Evolutionary conservation across 805 yeast genomes (phyloP).

Genomic region (Starmerella scarabaei): DNA sequence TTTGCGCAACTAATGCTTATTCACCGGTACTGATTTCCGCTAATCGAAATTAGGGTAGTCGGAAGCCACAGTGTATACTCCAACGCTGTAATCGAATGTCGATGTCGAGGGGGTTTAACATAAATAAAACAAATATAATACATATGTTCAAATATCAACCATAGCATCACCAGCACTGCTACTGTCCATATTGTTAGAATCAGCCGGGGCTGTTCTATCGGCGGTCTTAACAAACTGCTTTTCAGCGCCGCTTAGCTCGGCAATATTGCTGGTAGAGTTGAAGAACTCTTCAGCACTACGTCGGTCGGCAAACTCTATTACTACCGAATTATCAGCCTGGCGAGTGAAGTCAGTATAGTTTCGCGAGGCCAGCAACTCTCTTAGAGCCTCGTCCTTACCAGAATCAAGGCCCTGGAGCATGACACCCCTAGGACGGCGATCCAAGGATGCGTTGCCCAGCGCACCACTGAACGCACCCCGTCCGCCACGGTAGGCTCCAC

Average conservation of each 20-base stretch:
- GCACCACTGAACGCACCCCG: constrained; percentile 22
- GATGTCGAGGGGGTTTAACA: too few species aligned
- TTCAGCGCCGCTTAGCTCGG: constrained; percentile 25
- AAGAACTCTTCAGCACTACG: constrained; percentile 30
- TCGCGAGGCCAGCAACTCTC: constrained; percentile 22
- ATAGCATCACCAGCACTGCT: too few species aligned
- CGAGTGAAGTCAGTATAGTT: constrained; percentile 16
- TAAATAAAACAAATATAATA: too few species aligned
- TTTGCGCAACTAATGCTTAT: too few species aligned
- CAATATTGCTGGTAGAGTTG: constrained; percentile 19
- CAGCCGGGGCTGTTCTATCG: too few species aligned
- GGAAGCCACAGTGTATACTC: too few species aligned
- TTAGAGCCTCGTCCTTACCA: constrained; percentile 27
- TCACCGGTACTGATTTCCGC: too few species aligned
- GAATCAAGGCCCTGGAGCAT: constrained; percentile 25
- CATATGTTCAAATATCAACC: too few species aligned
- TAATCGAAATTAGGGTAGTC: too few species aligned
- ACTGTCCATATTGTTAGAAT: too few species aligned
- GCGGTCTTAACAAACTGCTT: constrained; percentile 22
- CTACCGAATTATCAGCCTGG: constrained; percentile 13
- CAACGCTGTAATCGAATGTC: too few species aligned
- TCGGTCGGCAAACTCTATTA: constrained; percentile 27
- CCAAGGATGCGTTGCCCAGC: constrained; percentile 24
- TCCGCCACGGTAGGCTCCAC: constrained; percentile 21
- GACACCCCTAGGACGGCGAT: constrained; percentile 30